Evolutionary conservation across 2,329 filamentous ascomycete genomes (phyloP).

Genomic region (Penicillium sp.): DNA sequence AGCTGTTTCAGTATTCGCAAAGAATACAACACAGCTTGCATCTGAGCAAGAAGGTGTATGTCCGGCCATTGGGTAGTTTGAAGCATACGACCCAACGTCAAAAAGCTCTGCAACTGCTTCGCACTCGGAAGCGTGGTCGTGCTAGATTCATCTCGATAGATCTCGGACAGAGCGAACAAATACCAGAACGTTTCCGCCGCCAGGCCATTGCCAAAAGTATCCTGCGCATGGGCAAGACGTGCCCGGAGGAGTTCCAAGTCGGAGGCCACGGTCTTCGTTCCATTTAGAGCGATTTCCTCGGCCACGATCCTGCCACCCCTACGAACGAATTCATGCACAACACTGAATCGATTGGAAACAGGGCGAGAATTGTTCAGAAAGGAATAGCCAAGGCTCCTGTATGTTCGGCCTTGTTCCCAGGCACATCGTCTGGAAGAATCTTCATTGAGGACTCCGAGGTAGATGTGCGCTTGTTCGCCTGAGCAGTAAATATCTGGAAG

Average conservation of each 20-base stretch:
- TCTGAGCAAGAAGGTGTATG: slow-evolving; percentile 59
- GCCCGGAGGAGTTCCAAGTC: slow-evolving; percentile 21
- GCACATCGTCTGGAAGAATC: slow-evolving; percentile 53
- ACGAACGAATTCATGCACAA: slow-evolving; percentile 36
- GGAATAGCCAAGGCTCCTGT: slow-evolving; percentile 56
- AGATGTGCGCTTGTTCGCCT: slow-evolving; percentile 48
- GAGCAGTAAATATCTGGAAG: slow-evolving; percentile 18
- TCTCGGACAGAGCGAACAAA: slow-evolving; percentile 34
- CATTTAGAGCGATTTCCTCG: slow-evolving; percentile 26
- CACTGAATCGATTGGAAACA: slow-evolving; percentile 17
- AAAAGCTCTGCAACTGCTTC: slow-evolving; percentile 27
- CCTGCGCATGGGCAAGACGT: slow-evolving; percentile 23
- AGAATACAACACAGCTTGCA: slow-evolving; percentile 60
- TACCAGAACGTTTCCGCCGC: slow-evolving; percentile 30
- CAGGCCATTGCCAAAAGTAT: slow-evolving; percentile 10
- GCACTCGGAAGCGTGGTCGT: slow-evolving; percentile 15
- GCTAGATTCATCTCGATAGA: slow-evolving; percentile 22
- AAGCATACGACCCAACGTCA: slow-evolving; percentile 29
- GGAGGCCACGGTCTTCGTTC: slow-evolving; percentile 17
- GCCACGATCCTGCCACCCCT: slow-evolving; percentile 36
- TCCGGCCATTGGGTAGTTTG: slow-evolving; percentile 53
- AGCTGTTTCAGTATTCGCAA: slow-evolving; percentile 58
- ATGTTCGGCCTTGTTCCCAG: slow-evolving; percentile 52
- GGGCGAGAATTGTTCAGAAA: slow-evolving; percentile 43
- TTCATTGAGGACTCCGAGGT: slow-evolving; percentile 62